phyloP scores from a whole-genome alignment of 805 yeast species.

The Torulaspora franciscae region DNA sequence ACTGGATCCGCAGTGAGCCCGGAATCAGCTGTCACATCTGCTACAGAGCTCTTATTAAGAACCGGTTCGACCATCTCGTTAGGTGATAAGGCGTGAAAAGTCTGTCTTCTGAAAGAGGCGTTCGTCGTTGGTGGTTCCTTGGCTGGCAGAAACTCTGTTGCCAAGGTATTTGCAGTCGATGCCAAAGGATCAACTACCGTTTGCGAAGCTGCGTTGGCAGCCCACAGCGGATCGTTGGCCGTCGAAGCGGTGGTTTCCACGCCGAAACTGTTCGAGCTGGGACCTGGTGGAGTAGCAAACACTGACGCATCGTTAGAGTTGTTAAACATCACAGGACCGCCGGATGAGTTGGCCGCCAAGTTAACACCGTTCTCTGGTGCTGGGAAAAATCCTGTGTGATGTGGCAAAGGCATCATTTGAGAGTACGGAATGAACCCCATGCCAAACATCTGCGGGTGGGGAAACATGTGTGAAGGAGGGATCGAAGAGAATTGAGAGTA shows the following conservation, averaged over 20 bases:
- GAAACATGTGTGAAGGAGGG: slow-evolving; percentile 20
- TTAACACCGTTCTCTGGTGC: slow-evolving; percentile 18
- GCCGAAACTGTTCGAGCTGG: slow-evolving; percentile 8
- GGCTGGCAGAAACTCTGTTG: slow-evolving; percentile 12
- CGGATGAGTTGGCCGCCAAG: slow-evolving; percentile 2
- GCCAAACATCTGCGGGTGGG: slow-evolving; percentile 29
- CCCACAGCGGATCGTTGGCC: slow-evolving; percentile 23
- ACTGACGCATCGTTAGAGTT: slow-evolving; percentile 18
- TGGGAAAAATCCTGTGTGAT: slow-evolving; percentile 27
- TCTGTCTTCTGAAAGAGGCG: slow-evolving; percentile 33
- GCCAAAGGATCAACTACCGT: slow-evolving; percentile 10
- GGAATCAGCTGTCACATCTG: slow-evolving; percentile 1
- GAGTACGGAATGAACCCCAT: slow-evolving; percentile 34
- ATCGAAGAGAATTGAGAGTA: slow-evolving; percentile 6
- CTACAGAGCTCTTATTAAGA: slow-evolving; percentile 3
- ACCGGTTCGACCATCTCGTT: slow-evolving; percentile 16
- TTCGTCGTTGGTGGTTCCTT: slow-evolving; percentile 16
- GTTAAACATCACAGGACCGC: slow-evolving; percentile 12
- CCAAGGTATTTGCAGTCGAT: slow-evolving; percentile 10
- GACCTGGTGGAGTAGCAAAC: slow-evolving; percentile 12
- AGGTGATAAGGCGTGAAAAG: slow-evolving; percentile 31
- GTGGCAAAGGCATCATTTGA: slow-evolving; percentile 34
- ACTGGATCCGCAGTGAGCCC: background rate
- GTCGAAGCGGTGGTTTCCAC: slow-evolving; percentile 6
- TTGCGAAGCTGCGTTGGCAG: slow-evolving; percentile 6